Base-by-base conservation (phyloP, 805 yeast species). In the Saturnispora zaruensis region DNA sequence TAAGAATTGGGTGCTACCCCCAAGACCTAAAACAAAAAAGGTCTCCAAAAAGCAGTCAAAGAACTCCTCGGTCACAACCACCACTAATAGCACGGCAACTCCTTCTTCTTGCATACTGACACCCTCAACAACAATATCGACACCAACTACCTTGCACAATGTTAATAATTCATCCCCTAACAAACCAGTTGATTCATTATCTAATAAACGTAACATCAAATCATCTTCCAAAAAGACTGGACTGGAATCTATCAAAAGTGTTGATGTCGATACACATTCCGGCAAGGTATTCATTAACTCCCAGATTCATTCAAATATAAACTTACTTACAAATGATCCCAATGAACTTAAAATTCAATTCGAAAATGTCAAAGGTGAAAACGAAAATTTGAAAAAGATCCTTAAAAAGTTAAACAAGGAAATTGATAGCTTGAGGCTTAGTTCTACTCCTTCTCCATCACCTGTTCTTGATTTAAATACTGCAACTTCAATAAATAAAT, bases 1-100 rank as follows among this genome's bases (percentile, higher is more conserved):
- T 23, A 66, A 65, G 44, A 64, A 66, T 54, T 77, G 82, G 81
- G 77, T 76, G 5, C 63, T 77, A 36, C 82, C 82, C 3, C 82
- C 82, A 3, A 64, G 82, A 44, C 81, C 82, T 4, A 74, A 57
- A 46, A 56, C 61, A 5, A 65, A 60, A 47, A 64, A 60, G 36
- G 47, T 51, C 0, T 38, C 53, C 6, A 51, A 51, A 20, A 53
- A 53, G 38, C 47, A 32, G 28, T 44, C 26, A 4, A 51, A 41
- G 14, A 21, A 38, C 6, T 38, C 42, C 3, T 14, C 25, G 5
- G 20, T 16, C 4, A 16, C 11, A 16, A 7, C 46, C 11, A 18
- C 37, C 21, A 20, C 36, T 23, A 38, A 28, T 23, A 30, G 44
- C 5, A 11, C 32, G 14, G 25, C 30, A 6, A 14, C 41, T 6